Evolutionary conservation across 768 basidiomycete genomes (phyloP).

Genomic region (Termitomyces bulborhizus): DNA sequence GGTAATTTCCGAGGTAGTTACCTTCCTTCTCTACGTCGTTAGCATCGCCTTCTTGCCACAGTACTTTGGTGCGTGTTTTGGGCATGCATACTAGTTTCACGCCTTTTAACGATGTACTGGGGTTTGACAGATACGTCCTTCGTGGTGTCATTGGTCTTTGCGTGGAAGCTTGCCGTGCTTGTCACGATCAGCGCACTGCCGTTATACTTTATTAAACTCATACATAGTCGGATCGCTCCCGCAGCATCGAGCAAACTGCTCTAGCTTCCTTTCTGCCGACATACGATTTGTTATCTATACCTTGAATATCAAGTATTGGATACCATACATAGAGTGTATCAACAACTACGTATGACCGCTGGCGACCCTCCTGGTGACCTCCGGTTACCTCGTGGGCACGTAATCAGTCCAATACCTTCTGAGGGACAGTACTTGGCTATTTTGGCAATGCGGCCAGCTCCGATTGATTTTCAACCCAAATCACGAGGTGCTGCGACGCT

Average conservation of each 20-base stretch:
- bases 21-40: constrained; percentile 80
- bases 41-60: constrained; percentile 93
- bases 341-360: no score
- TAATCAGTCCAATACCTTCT: no score
- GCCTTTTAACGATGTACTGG: constrained; percentile 4
- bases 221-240: constrained; percentile 82
- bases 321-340: background rate
- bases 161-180: constrained; percentile 93
- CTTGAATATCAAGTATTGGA: constrained; percentile 1
- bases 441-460: no score
- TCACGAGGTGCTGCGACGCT: no score
- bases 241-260: constrained; percentile 90
- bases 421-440: no score
- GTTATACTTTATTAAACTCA: constrained; percentile 83
- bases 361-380: no score
- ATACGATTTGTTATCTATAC: background rate
- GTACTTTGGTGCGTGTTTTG: constrained; percentile 80
- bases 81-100: background rate
- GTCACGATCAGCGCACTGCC: constrained; percentile 93
- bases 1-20: constrained; percentile 87
- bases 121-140: constrained; percentile 73
- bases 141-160: constrained; percentile 81
- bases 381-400: no score
- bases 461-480: no score
- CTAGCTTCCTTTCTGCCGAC: constrained; percentile 23